Evolutionary conservation across 2,329 filamentous ascomycete genomes (phyloP), one percentile per base, ranked within the genome.

Genomic region (Penicillium corylophilum): DNA sequence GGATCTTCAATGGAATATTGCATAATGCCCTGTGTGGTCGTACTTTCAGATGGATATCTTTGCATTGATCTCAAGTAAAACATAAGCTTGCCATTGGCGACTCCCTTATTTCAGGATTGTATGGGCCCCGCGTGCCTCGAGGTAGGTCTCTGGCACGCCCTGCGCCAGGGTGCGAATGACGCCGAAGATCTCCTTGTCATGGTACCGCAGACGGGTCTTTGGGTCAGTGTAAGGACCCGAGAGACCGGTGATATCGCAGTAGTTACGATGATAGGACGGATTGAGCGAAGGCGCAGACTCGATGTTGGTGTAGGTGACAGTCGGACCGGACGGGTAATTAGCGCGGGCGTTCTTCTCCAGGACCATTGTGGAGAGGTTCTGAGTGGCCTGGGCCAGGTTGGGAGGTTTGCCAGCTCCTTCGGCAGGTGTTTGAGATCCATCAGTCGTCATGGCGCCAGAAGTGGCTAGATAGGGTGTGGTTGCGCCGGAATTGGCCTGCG

Each of bases 181-280:
- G 3, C 82, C 83, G 77, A 96, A 99, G 5, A 97, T 83, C 77
- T 99, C 94, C 71, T 84, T 88, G 71, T 99, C 87, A 72, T 96
- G 89, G 73, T 99, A 99, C 56, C 93, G 81, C 72, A 99, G 74
- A 58, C 93, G 83, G 35, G 92, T 95, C 81, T 99, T 99, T 2
- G 94, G 95, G 69, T 99, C 94, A 28, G 89, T 84, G 70, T 99
- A 99, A 5, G 88, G 87, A 26, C 91, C 90, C n/a, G 90, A 84
- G 59, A 99, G 76, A 1, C 94, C 95, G 1, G 94, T 99, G 64
- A 99, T 83, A 72, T 99, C 95, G 77, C 94, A 99, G 74, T 97
- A 99, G 65, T 88, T 89, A 73, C 87, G 91, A 67, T 89, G 83
- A 61, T 90, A 88, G 45, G 87, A 87, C 6, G 84, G 82, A 65